These are phyloP conservation scores for Nakaseomyces glabratus DNA, from an alignment of 1,139 yeast species.

Conservation along the genomic window DNA sequence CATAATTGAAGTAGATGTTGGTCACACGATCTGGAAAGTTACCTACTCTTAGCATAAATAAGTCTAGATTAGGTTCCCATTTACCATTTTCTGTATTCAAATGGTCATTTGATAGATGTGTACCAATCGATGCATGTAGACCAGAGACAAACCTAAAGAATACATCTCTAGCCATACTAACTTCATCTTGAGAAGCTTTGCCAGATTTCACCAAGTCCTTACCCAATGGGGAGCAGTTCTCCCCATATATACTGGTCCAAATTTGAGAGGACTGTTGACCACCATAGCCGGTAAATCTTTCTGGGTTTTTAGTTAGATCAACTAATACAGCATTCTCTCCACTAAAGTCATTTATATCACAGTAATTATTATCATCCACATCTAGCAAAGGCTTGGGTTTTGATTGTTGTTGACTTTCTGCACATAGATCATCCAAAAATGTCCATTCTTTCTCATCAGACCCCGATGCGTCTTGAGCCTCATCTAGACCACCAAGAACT, in stretches of 20 bases:
- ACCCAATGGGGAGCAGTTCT: slow-evolving; percentile 57
- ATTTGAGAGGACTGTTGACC: slow-evolving; percentile 88
- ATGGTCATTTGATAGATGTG: slow-evolving; percentile 83
- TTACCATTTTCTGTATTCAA: slow-evolving; percentile 63
- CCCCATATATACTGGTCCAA: slow-evolving; percentile 88
- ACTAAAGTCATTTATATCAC: slow-evolving; percentile 36
- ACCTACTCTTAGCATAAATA: slow-evolving; percentile 88
- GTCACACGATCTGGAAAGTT: slow-evolving; percentile 79
- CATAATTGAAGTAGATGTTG: slow-evolving; percentile 87
- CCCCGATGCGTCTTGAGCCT: slow-evolving; percentile 35
- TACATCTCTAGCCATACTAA: slow-evolving; percentile 74
- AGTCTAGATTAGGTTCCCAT: slow-evolving; percentile 74
- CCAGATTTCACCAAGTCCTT: neutral
- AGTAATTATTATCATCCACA: slow-evolving; percentile 35
- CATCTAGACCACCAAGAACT: slow-evolving; percentile 52
- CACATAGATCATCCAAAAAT: slow-evolving; percentile 29
- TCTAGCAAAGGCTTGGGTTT: slow-evolving; percentile 7
- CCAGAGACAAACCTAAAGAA: slow-evolving; percentile 86
- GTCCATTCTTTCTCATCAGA: slow-evolving; percentile 31
- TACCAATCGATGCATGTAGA: slow-evolving; percentile 91
- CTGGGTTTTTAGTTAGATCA: slow-evolving; percentile 81
- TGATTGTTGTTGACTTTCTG: slow-evolving; percentile 15
- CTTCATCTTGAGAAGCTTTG: slow-evolving; percentile 40
- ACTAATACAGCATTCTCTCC: slow-evolving; percentile 62
- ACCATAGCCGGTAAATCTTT: slow-evolving; percentile 91